Conservation (phyloP, 2,329 filamentous ascomycete genomes). For the Hymenoscyphus repandus region DNA sequence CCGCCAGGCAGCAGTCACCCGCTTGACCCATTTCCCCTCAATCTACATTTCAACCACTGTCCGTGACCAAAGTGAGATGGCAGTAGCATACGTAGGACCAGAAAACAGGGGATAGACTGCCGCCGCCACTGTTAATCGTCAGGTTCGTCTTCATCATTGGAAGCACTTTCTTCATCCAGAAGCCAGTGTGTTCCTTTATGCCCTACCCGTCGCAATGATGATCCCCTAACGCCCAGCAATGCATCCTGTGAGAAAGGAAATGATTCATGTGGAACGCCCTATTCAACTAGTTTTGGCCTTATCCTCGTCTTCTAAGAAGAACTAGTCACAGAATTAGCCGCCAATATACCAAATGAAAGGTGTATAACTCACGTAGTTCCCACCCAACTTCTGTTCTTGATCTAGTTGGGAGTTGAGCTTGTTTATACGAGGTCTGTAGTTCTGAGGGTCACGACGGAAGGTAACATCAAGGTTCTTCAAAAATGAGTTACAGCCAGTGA, state of each 20-base stretch:
- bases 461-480: slow-evolving; percentile 95
- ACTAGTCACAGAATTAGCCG: slow-evolving; percentile 1
- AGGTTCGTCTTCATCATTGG: slow-evolving; percentile 61
- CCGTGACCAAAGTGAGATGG: slow-evolving; percentile 18
- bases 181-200: slow-evolving; percentile 30
- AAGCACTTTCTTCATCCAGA: slow-evolving; percentile 48
- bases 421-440: slow-evolving; percentile 97
- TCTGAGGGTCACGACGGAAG: slow-evolving; percentile 95
- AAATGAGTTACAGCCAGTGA: slow-evolving; percentile 93
- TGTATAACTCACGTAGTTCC: slow-evolving; percentile 72
- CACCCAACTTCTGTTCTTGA: slow-evolving; percentile 89
- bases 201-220: slow-evolving; percentile 24
- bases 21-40: slow-evolving; percentile 56
- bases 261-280: slow-evolving; percentile 49
- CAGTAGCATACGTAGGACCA: slow-evolving; percentile 32
- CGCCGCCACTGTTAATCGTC: slow-evolving; percentile 55
- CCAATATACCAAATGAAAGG: neutral
- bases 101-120: slow-evolving; percentile 62
- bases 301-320: slow-evolving; percentile 43
- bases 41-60: slow-evolving; percentile 21
- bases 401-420: slow-evolving; percentile 94
- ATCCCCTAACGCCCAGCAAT: slow-evolving; percentile 30
- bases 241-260: slow-evolving; percentile 23
- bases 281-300: slow-evolving; percentile 50
- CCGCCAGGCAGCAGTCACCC: slow-evolving; percentile 51